Evolutionary conservation across 2,329 filamentous ascomycete genomes (phyloP).

Genomic region (Stachybotrys echinatus): DNA sequence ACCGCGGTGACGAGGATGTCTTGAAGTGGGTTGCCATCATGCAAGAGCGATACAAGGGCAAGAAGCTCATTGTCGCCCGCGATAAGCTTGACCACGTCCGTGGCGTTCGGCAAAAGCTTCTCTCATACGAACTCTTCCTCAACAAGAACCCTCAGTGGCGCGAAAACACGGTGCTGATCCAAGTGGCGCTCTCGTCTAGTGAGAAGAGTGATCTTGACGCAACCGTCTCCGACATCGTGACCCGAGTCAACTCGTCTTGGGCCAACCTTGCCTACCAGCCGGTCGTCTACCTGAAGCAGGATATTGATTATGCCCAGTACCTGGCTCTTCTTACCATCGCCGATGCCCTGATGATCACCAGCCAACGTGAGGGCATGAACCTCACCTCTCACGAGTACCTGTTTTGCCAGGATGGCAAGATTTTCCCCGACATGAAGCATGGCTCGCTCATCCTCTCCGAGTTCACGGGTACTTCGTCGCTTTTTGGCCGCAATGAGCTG

Average conservation of each 20-base stretch:
- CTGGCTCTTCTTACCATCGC: constrained; percentile 86
- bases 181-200: constrained; percentile 86
- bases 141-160: constrained; percentile 90
- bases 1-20: constrained; percentile 69
- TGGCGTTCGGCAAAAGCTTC: constrained; percentile 86
- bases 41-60: constrained; percentile 77
- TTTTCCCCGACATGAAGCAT: constrained; percentile 66
- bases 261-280: constrained; percentile 90
- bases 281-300: constrained; percentile 89
- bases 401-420: constrained; percentile 82
- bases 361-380: constrained; percentile 96
- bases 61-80: constrained; percentile 84
- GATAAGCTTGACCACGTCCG: constrained; percentile 93
- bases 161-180: constrained; percentile 83
- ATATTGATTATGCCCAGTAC: constrained; percentile 89
- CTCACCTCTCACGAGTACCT: constrained; percentile 92
- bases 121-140: constrained; percentile 88
- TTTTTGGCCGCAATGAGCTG: constrained; percentile 77
- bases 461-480: constrained; percentile 85
- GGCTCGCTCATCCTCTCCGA: constrained; percentile 89
- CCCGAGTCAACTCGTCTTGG: constrained; percentile 85
- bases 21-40: constrained; percentile 74
- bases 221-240: constrained; percentile 88
- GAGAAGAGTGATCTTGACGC: constrained; percentile 85
- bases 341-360: constrained; percentile 90